Conservation (phyloP, 2,329 filamentous ascomycete species). For the Venturia carpophila region DNA sequence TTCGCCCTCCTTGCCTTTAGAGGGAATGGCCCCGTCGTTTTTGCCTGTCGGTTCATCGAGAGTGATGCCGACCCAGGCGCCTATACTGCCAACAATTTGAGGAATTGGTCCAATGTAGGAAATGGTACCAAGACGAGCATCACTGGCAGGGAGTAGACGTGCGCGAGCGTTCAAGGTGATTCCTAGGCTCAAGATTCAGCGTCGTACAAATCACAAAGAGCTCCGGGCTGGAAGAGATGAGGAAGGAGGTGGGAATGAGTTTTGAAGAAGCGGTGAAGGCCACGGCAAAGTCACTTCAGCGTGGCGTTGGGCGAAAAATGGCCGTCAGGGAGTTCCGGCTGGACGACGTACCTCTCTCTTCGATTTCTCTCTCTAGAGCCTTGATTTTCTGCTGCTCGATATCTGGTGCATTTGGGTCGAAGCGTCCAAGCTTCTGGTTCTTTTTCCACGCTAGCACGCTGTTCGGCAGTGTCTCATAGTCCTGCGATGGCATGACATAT, state of each 20-base stretch:
- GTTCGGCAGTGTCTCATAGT: constrained; percentile 80
- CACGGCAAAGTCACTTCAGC: background rate
- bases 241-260: background rate
- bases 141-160: constrained; percentile 50
- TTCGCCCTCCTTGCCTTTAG: constrained; percentile 2
- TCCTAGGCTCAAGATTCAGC: constrained; percentile 8
- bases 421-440: constrained; percentile 87
- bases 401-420: constrained; percentile 74
- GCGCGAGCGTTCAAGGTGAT: constrained; percentile 38
- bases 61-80: constrained; percentile 60
- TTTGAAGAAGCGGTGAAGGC: background rate
- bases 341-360: constrained; percentile 50
- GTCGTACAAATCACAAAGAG: background rate
- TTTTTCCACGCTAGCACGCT: constrained; percentile 95
- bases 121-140: constrained; percentile 61
- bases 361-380: constrained; percentile 61
- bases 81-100: constrained; percentile 52
- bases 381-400: constrained; percentile 65
- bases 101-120: constrained; percentile 65
- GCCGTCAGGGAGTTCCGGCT: background rate
- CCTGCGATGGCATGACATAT: constrained; percentile 76
- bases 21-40: constrained; percentile 68
- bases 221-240: background rate
- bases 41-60: constrained; percentile 75
- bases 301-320: background rate